phyloP scores from a whole-genome alignment of 805 yeast species.

The Hanseniaspora singularis region DNA sequence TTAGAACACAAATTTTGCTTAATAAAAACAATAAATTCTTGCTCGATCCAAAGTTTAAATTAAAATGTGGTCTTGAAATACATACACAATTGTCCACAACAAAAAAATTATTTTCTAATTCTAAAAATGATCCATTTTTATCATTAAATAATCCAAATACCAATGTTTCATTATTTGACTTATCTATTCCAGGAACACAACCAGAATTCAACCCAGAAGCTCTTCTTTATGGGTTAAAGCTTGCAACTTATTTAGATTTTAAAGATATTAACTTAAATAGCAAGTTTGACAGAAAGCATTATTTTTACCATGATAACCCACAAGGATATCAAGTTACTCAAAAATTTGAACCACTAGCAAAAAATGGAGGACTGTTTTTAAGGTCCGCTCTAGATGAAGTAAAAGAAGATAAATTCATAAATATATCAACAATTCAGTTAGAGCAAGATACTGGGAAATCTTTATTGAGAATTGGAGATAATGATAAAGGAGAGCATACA shows the following conservation, averaged over 20 bases:
- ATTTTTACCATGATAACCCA: constrained; percentile 94
- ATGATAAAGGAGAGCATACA: constrained; percentile 22
- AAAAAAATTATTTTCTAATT: constrained; percentile 63
- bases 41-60: constrained; percentile 28
- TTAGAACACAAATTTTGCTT: too few species aligned
- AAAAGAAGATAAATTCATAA: constrained; percentile 36
- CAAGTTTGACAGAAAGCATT: constrained; percentile 85
- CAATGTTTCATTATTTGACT: constrained; percentile 64
- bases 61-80: constrained; percentile 84
- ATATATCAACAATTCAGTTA: constrained; percentile 70
- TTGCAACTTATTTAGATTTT: constrained; percentile 55
- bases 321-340: constrained; percentile 93
- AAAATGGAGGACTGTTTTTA: constrained; percentile 47
- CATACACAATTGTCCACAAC: constrained; percentile 77
- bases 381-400: constrained; percentile 43
- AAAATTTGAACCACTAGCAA: constrained; percentile 67
- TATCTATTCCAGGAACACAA: constrained; percentile 85
- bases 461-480: constrained; percentile 40
- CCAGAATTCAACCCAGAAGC: constrained; percentile 72
- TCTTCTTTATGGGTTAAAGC: constrained; percentile 51
- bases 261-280: constrained; percentile 45
- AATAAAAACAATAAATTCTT: too few species aligned
- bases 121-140: constrained; percentile 38
- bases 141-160: constrained; percentile 47
- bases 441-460: constrained; percentile 94